Base-by-base conservation (phyloP, 257 asterid genomes). In the Nicotiana undulata region DNA sequence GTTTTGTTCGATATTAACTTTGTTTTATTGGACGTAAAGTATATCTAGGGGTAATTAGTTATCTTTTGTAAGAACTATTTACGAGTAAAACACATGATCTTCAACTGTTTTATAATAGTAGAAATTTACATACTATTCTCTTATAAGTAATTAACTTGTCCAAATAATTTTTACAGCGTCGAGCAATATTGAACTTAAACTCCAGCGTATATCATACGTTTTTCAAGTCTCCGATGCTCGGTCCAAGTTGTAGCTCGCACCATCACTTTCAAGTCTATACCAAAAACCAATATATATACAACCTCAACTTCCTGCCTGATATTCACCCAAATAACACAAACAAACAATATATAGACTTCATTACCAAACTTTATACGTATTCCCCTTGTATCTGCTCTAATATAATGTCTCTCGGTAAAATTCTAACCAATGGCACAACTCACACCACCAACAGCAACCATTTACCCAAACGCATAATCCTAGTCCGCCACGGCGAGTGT, bases 401-500 rank as follows among this genome's bases (percentile, higher is more conserved):
- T 40, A 40, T 40, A 40, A 44, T 77, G 56, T 56, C 56, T 34
- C 26, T 13, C 2, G 22, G 2, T 1, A 22, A 56, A 44, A 77
- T 37, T 2, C 16, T 3, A 17, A 76, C 16, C 53, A 76, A 76
- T 18, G 80, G 80, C 32, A 66, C 40, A 3, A 34, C 5, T 5
- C 17, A 40, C 8, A 59, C 32, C 9, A 10, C 9, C 44, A 9
- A 0, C 6, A 17, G 1, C 1, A 66, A 1, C n/a, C 53, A 60
- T 56, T 77, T 81, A 6, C 89, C 89, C 10, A 86, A 72, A 68
- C 84, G 89, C 10, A 82, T 84, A 74, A 86, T 86, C 59, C 76
- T 86, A 4, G 80, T 86, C 5, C 86, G 89, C 3, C 89, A 84
- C 8, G 89, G 89, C 28, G 81, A 86, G 74, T 61, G 84, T 80